A percentile compares a stretch with the other conserved stretches of the same genome.
Conservation (phyloP, 306 rosid genomes). For the Fagus crenata region DNA sequence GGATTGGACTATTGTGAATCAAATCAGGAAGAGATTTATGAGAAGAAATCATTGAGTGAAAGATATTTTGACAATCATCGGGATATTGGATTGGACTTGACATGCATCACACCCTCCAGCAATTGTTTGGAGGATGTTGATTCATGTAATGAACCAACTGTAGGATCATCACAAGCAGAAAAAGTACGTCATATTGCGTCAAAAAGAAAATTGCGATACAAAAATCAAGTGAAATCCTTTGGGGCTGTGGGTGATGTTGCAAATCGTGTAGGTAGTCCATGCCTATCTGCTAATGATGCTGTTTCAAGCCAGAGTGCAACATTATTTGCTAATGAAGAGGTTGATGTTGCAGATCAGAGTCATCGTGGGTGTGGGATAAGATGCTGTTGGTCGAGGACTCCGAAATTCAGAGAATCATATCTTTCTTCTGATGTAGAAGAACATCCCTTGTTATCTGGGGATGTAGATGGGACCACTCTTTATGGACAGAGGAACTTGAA, state of each 20-base stretch:
- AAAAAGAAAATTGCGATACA: conserved; percentile 24
- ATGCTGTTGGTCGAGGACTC: conserved; percentile 72
- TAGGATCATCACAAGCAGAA: conserved; percentile 40
- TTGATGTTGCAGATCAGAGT: conserved; percentile 38
- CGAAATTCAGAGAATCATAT: conserved; percentile 56
- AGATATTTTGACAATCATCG: conserved; percentile 43
- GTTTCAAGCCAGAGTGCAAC: conserved; percentile 35
- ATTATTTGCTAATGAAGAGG: conserved; percentile 37
- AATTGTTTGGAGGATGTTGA: conserved; percentile 48
- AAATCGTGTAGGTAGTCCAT: conserved; percentile 51
- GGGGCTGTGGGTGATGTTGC: conserved; percentile 36
- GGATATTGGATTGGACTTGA: conserved; percentile 44
- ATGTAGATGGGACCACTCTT: conserved; percentile 36
- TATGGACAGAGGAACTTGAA: conserved; percentile 40
- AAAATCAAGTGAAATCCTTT: conserved; percentile 35
- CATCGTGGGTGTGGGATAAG: conserved; percentile 58
- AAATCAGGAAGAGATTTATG: conserved; percentile 22
- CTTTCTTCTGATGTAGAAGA: conserved; percentile 43
- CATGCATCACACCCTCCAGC: conserved; percentile 30
- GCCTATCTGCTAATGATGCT: conserved; percentile 39
- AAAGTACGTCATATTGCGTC: conserved; percentile 33
- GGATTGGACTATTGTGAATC: conserved; percentile 29
- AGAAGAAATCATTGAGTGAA: conserved; percentile 40
- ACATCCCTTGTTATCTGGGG: conserved; percentile 49
- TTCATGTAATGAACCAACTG: conserved; percentile 18